Evolutionary conservation across 345 rosid genomes (phyloP).

Genomic region (Eucalyptus polybractea): DNA sequence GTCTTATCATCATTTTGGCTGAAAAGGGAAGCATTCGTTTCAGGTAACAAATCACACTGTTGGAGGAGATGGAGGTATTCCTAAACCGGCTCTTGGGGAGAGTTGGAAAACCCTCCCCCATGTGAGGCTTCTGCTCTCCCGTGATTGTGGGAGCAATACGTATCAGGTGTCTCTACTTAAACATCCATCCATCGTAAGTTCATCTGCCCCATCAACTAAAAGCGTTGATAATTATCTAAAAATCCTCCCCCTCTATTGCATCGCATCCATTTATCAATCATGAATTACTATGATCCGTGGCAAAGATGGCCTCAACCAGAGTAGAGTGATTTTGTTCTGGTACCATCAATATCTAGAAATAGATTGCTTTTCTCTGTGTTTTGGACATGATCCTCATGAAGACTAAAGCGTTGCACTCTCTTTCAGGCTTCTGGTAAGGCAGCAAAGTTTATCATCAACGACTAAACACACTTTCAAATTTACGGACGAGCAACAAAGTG

Average conservation of each 20-base stretch:
- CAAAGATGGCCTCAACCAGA: background rate
- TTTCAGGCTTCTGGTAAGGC: constrained; percentile 24
- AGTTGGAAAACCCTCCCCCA: constrained; percentile 83
- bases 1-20: background rate
- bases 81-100: constrained; percentile 87
- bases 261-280: background rate
- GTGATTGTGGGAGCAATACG: constrained; percentile 16
- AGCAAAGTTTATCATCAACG: constrained; percentile 10
- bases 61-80: constrained; percentile 52
- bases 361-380: background rate
- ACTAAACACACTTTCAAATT: background rate
- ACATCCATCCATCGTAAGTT: constrained; percentile 51
- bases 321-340: background rate
- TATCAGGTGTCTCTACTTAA: constrained; percentile 36
- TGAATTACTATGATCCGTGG: background rate
- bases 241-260: background rate
- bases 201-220: background rate
- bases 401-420: background rate
- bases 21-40: background rate
- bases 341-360: background rate
- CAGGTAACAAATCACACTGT: constrained; percentile 86
- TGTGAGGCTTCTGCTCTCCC: constrained; percentile 50
- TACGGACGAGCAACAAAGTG: background rate
- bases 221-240: background rate
- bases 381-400: background rate